Conservation (phyloP, 2,329 filamentous ascomycete species). For the Claviceps pazoutovae region DNA sequence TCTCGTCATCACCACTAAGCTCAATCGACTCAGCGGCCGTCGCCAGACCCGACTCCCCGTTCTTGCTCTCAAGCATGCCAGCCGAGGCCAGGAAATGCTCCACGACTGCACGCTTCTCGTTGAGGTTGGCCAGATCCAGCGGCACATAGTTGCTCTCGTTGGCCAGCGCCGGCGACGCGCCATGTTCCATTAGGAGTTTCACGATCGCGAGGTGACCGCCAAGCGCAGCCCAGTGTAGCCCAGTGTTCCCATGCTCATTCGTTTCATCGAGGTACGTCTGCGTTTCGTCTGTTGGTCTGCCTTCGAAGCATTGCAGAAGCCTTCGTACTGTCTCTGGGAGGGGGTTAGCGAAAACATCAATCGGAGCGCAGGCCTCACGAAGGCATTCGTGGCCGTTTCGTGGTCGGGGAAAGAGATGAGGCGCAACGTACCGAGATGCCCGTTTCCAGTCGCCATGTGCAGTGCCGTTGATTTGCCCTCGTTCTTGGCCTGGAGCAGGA, state of each 20-base stretch:
- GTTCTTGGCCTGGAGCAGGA: slow-evolving; percentile 60
- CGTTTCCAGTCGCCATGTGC: slow-evolving; percentile 90
- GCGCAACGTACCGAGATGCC: slow-evolving; percentile 54
- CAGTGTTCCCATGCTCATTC: slow-evolving; percentile 79
- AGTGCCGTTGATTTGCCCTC: slow-evolving; percentile 65
- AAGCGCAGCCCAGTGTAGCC: slow-evolving; percentile 85
- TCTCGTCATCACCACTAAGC: slow-evolving; percentile 19
- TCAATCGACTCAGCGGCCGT: slow-evolving; percentile 24
- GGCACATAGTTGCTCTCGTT: slow-evolving; percentile 78
- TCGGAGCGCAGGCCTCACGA: no score
- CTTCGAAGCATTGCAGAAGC: slow-evolving; percentile 29
- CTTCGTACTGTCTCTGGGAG: slow-evolving; percentile 29
- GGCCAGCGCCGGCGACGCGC: slow-evolving; percentile 62
- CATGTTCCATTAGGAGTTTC: slow-evolving; percentile 59
- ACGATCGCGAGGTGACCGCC: slow-evolving; percentile 76
- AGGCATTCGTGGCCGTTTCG: no score
- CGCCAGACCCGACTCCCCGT: slow-evolving; percentile 30
- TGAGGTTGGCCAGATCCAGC: slow-evolving; percentile 58
- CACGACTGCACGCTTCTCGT: slow-evolving; percentile 51
- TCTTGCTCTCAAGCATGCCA: slow-evolving; percentile 32
- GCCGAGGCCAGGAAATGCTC: slow-evolving; percentile 43
- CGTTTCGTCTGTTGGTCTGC: slow-evolving; percentile 25
- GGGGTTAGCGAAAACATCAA: background rate
- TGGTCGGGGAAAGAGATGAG: no score
- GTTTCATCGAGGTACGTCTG: slow-evolving; percentile 48